Evolutionary conservation across 1,139 yeast species (phyloP).

Genomic region (Citeromyces siamensis): DNA sequence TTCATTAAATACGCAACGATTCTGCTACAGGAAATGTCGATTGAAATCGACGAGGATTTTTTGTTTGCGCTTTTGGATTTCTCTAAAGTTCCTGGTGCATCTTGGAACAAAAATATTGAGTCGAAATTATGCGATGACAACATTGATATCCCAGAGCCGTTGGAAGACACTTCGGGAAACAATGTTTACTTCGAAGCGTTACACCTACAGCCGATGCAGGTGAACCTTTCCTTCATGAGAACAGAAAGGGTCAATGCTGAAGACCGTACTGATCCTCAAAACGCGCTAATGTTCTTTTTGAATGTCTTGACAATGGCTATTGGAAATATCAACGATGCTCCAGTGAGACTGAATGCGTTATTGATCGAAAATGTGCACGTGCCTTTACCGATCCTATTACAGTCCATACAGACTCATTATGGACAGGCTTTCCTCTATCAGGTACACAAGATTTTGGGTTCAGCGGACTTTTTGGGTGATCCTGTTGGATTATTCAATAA

Average conservation of each 20-base stretch:
- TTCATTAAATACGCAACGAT: conserved; percentile 88
- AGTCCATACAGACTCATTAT: conserved; percentile 74
- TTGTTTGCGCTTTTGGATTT: conserved; percentile 75
- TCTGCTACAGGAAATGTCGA: conserved; percentile 78
- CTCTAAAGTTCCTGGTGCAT: conserved; percentile 57
- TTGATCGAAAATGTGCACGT: conserved; percentile 83
- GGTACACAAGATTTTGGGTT: conserved; percentile 84
- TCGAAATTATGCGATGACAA: conserved; percentile 53
- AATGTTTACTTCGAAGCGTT: conserved; percentile 89
- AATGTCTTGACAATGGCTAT: conserved; percentile 93
- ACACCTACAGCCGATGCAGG: conserved; percentile 83
- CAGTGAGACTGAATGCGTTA: conserved; percentile 78
- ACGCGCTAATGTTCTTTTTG: conserved; percentile 61
- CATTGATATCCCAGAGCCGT: conserved; percentile 61
- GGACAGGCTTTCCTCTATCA: conserved; percentile 90
- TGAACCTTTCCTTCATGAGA: conserved; percentile 84
- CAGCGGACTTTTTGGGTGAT: conserved; percentile 93
- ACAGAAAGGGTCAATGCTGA: conserved; percentile 68
- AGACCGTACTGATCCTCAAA: conserved; percentile 43
- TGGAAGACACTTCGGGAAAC: conserved; percentile 31
- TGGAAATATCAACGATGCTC: conserved; percentile 96
- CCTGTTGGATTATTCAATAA: conserved; percentile 96
- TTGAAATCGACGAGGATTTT: conserved; percentile 92
- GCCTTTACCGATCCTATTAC: conserved; percentile 62
- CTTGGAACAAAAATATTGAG: conserved; percentile 40